Evolutionary conservation across 495 filamentous ascomycete genomes (phyloP).

Genomic region (Penicillium fimorum): DNA sequence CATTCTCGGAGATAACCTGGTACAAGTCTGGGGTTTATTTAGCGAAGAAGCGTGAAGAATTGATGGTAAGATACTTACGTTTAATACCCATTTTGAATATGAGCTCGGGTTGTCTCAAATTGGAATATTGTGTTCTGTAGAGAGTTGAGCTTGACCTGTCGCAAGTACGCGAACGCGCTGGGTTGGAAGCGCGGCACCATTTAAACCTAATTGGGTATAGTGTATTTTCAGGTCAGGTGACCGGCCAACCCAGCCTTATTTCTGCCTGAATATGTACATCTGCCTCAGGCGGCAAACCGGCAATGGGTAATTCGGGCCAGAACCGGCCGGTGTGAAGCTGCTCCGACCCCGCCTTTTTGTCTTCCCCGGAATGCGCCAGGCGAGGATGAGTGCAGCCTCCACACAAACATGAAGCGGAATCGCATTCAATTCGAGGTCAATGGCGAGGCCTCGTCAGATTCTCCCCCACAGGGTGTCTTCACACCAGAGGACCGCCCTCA

Average conservation of each 20-base stretch:
- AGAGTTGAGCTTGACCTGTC: slow-evolving; percentile 7
- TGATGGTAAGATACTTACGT: slow-evolving; percentile 37
- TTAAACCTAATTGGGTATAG: slow-evolving; percentile 34
- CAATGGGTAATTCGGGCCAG: slow-evolving; percentile 21
- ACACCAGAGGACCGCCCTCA: slow-evolving; percentile 36
- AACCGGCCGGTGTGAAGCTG: slow-evolving; percentile 12
- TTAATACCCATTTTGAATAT: slow-evolving; percentile 82
- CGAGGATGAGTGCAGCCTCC: slow-evolving; percentile 17
- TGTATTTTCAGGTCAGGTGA: slow-evolving; percentile 12
- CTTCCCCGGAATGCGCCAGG: slow-evolving; percentile 26
- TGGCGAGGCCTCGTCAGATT: slow-evolving; percentile 42
- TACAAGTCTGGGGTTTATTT: slow-evolving; percentile 58
- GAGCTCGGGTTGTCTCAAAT: slow-evolving; percentile 1
- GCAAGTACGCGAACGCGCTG: slow-evolving; percentile 30
- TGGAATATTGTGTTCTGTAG: slow-evolving; percentile 4
- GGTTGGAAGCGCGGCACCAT: slow-evolving; percentile 28
- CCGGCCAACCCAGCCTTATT: slow-evolving; percentile 1
- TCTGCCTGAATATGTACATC: slow-evolving; percentile 11
- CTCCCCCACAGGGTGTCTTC: slow-evolving; percentile 34
- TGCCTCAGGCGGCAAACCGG: slow-evolving; percentile 1
- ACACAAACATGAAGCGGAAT: slow-evolving; percentile 45
- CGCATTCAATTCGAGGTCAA: slow-evolving; percentile 46
- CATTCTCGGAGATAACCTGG: slow-evolving; percentile 85
- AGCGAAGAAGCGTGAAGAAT: slow-evolving; percentile 4
- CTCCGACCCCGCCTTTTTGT: slow-evolving; percentile 27